Percentiles rank a stretch among this genome's conserved stretches.
phyloP scores from a whole-genome alignment of 2,329 filamentous ascomycete genomes.

The Ascocoryne sarcoides region DNA sequence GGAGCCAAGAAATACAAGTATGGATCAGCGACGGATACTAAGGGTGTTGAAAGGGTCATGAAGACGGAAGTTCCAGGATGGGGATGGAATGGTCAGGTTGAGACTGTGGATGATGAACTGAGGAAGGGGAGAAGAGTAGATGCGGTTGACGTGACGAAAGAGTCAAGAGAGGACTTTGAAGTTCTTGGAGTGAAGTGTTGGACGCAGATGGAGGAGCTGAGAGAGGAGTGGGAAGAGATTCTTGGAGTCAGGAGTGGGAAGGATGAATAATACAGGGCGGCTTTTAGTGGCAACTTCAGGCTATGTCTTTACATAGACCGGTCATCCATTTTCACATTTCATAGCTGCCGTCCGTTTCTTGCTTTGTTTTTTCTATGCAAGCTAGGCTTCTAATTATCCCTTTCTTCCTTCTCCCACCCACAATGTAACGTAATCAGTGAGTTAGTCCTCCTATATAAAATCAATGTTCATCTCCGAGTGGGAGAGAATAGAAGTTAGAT shows the following conservation, averaged over 20 bases:
- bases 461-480: no score
- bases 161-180: slow-evolving; percentile 54
- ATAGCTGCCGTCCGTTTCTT: no score
- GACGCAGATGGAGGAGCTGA: slow-evolving; percentile 63
- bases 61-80: slow-evolving; percentile 81
- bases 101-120: slow-evolving; percentile 38
- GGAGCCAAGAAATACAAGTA: slow-evolving; percentile 61
- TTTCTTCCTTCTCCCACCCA: no score
- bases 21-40: slow-evolving; percentile 62
- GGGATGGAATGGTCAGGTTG: slow-evolving; percentile 58
- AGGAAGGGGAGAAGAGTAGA: slow-evolving; percentile 51
- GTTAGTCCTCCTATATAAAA: no score
- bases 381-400: no score
- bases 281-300: no score
- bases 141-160: slow-evolving; percentile 49
- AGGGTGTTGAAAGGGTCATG: slow-evolving; percentile 53
- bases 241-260: slow-evolving; percentile 16
- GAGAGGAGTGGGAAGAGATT: slow-evolving; percentile 51
- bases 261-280: no score
- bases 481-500: no score
- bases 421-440: no score
- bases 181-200: slow-evolving; percentile 52
- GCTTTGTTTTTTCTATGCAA: no score
- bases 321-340: no score
- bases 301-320: no score